Percentiles rank a stretch among this genome's conserved stretches.
These are phyloP conservation scores for Saturnispora besseyi DNA, from an alignment of 805 yeast species.

Conservation along the genomic window DNA sequence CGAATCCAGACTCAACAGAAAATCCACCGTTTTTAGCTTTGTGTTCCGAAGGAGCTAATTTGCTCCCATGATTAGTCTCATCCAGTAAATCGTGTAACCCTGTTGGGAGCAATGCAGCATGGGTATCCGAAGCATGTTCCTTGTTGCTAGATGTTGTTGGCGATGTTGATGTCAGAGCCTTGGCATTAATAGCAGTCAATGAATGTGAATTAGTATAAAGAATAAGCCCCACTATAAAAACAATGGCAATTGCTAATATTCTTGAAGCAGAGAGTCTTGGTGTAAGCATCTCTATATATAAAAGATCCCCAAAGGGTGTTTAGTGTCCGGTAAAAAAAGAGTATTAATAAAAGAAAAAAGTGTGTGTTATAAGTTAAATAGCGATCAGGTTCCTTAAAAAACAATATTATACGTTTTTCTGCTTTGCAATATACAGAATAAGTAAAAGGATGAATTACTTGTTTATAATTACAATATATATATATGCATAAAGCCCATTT, in stretches of 20 bases:
- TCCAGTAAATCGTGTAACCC: no score
- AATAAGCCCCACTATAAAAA: not conserved
- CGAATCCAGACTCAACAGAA: not conserved
- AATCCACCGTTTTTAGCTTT: not conserved
- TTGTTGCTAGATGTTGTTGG: no score
- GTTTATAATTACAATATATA: not conserved
- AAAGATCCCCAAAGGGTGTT: no score
- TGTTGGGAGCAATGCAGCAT: not conserved
- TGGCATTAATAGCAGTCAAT: not conserved
- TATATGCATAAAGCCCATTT: not conserved
- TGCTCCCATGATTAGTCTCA: not conserved
- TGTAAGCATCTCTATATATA: not conserved
- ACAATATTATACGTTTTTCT: no score
- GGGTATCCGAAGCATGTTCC: not conserved
- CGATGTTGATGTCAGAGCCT: not conserved
- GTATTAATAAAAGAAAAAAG: no score
- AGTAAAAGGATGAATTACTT: no score
- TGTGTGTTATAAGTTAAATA: not conserved
- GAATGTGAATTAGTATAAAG: not conserved
- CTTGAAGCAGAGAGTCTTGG: not conserved
- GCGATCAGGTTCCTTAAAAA: no score
- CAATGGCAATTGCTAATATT: not conserved
- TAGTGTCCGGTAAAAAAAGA: no score
- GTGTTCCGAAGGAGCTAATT: no score
- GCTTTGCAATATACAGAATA: no score